Conservation (phyloP, 163 green algal species). For the Volvox carteri region DNA sequence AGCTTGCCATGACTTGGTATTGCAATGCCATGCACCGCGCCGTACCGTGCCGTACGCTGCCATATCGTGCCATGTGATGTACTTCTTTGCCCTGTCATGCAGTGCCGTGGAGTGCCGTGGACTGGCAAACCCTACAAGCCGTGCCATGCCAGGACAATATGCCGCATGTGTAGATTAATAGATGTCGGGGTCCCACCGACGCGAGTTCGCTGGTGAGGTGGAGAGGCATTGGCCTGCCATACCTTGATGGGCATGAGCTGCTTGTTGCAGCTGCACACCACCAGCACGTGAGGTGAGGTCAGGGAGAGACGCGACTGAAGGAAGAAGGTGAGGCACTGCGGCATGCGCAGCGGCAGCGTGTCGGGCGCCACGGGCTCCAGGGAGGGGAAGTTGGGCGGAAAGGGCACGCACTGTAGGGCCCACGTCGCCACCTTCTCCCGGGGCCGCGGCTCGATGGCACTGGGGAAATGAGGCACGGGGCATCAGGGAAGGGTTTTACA, state of each 20-base stretch:
- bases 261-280: conserved; percentile 35
- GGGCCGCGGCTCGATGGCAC: background rate
- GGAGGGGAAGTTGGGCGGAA: conserved; percentile 58
- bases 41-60: too few species aligned
- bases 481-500: background rate
- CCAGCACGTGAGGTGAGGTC: conserved; percentile 17
- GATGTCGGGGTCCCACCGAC: too few species aligned
- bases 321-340: conserved; percentile 35
- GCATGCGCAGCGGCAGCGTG: conserved; percentile 43
- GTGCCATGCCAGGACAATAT: too few species aligned
- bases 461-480: conserved; percentile 4
- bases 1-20: too few species aligned
- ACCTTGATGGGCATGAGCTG: conserved; percentile 54
- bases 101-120: too few species aligned
- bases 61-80: too few species aligned
- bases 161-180: too few species aligned
- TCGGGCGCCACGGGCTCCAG: conserved; percentile 39
- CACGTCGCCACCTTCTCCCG: conserved; percentile 43
- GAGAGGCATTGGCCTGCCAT: too few species aligned
- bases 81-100: too few species aligned
- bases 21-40: too few species aligned
- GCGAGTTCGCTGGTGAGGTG: too few species aligned
- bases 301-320: conserved; percentile 47
- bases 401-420: conserved; percentile 47
- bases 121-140: too few species aligned